A percentile compares a stretch with the other conserved stretches of the same genome.
phyloP scores from a whole-genome alignment of 768 basidiomycete genomes.

The Daedalea quercina region DNA sequence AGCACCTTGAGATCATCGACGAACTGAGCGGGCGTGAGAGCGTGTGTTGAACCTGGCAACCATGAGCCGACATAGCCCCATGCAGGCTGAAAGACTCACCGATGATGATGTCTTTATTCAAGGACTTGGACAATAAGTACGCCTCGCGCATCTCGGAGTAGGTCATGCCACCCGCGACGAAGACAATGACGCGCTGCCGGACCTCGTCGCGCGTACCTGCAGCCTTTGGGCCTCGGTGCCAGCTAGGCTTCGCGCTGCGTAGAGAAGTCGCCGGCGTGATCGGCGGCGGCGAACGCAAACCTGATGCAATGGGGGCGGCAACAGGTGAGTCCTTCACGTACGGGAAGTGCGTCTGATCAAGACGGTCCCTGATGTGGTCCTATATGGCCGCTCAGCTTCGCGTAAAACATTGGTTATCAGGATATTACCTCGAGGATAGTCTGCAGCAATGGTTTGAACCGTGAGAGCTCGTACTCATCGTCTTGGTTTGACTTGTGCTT shows the following conservation, averaged over 20 bases:
- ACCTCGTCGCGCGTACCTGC: conserved; percentile 41
- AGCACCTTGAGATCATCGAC: conserved; percentile 83
- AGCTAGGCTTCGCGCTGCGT: conserved; percentile 83
- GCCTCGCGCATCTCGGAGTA: conserved; percentile 91
- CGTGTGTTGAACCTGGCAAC: conserved; percentile 79
- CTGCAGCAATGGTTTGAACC: conserved; percentile 81
- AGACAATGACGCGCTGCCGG: conserved; percentile 77
- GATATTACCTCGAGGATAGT: conserved; percentile 71
- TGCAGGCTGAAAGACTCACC: conserved; percentile 41
- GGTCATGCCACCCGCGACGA: conserved; percentile 92
- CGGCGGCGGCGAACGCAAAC: conserved; percentile 46
- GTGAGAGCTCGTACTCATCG: conserved; percentile 96
- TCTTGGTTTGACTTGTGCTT: conserved; percentile 70
- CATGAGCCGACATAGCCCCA: not conserved
- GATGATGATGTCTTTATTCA: conserved; percentile 88
- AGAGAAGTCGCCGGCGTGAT: conserved; percentile 43
- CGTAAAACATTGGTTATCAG: not conserved
- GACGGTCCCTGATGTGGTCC: conserved; percentile 77
- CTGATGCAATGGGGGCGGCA: conserved; percentile 35
- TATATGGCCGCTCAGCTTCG: conserved; percentile 23
- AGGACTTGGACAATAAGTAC: conserved; percentile 65
- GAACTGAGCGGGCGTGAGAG: conserved; percentile 76
- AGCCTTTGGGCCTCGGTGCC: conserved; percentile 73
- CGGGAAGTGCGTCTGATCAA: conserved; percentile 80
- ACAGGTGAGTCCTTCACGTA: conserved; percentile 80